Conservation (phyloP, 805 yeast genomes). For the Metschnikowia gelsemii region DNA sequence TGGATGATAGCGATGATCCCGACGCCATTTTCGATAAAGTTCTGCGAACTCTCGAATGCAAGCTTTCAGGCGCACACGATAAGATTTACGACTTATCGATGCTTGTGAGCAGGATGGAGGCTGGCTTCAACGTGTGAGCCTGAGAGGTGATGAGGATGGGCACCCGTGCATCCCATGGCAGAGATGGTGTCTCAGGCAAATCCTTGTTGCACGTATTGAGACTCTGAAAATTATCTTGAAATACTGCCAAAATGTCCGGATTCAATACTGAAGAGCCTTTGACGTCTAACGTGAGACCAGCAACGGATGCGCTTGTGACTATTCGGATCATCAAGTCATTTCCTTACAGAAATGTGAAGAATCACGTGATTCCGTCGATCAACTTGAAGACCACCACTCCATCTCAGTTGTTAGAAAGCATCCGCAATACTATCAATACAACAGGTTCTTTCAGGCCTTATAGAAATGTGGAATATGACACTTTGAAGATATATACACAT, state of each 20-base stretch:
- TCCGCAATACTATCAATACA: slow-evolving; percentile 46
- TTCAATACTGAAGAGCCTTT: slow-evolving; percentile 46
- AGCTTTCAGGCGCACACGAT: slow-evolving; percentile 25
- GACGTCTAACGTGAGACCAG: slow-evolving; percentile 75
- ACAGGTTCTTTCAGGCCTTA: slow-evolving; percentile 78
- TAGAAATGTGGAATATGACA: slow-evolving; percentile 69
- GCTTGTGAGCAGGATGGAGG: slow-evolving; percentile 26
- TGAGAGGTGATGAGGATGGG: no score
- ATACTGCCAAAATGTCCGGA: slow-evolving; percentile 43
- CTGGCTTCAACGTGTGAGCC: slow-evolving; percentile 25
- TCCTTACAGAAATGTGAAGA: slow-evolving; percentile 84
- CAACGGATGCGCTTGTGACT: slow-evolving; percentile 72
- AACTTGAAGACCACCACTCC: slow-evolving; percentile 73
- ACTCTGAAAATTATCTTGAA: not conserved
- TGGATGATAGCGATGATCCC: slow-evolving; percentile 26
- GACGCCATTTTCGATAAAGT: slow-evolving; percentile 26
- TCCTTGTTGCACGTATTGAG: not conserved
- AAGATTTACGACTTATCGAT: slow-evolving; percentile 27
- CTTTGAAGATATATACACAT: slow-evolving; percentile 84
- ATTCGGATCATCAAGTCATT: slow-evolving; percentile 87
- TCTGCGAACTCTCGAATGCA: slow-evolving; percentile 24
- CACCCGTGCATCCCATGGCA: slow-evolving; percentile 17
- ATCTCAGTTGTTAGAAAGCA: slow-evolving; percentile 54
- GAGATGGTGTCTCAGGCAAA: slow-evolving; percentile 16
- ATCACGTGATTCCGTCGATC: slow-evolving; percentile 64